phyloP scores from a whole-genome alignment of 495 filamentous ascomycete genomes.

The Chaetomium tenue region DNA sequence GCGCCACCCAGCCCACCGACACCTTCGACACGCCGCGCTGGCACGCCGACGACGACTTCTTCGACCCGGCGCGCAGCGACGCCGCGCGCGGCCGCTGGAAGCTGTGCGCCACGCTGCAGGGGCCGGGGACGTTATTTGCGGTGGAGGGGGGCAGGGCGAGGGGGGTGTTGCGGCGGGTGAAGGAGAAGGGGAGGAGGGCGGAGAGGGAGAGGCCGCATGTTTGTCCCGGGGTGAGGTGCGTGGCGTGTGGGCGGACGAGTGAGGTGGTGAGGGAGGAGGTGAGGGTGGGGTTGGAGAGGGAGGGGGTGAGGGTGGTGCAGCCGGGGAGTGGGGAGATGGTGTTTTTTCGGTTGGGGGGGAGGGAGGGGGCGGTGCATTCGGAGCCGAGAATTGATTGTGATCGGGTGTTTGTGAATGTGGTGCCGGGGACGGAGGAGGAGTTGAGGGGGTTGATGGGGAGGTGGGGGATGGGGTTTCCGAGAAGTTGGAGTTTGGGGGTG shows the following conservation, averaged over 20 bases:
- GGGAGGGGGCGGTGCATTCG: slow-evolving; percentile 37
- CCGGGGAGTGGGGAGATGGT: slow-evolving; percentile 34
- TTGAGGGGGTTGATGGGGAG: slow-evolving; percentile 30
- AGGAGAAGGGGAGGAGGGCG: slow-evolving; percentile 27
- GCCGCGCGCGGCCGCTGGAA: slow-evolving; percentile 30
- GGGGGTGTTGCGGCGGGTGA: slow-evolving; percentile 1
- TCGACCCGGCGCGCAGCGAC: slow-evolving; percentile 22
- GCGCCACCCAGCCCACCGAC: slow-evolving; percentile 34
- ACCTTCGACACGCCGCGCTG: slow-evolving; percentile 37
- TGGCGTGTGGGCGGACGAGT: slow-evolving; percentile 32
- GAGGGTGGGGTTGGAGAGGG: slow-evolving; percentile 20
- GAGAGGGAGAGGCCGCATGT: slow-evolving; percentile 26
- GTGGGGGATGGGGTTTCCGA: slow-evolving; percentile 40
- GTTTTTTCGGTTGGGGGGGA: slow-evolving; percentile 36
- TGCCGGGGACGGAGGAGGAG: slow-evolving; percentile 33
- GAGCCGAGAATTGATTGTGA: slow-evolving; percentile 35
- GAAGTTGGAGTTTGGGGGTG: slow-evolving; percentile 24
- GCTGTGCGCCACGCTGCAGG: slow-evolving; percentile 38
- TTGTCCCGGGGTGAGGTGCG: slow-evolving; percentile 35
- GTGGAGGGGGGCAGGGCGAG: slow-evolving; percentile 18
- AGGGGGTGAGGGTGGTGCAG: slow-evolving; percentile 36
- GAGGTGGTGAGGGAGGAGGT: slow-evolving; percentile 32
- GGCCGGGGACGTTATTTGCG: slow-evolving; percentile 37
- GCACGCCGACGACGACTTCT: slow-evolving; percentile 42
- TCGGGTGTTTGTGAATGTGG: slow-evolving; percentile 38